Evolutionary conservation across 805 yeast genomes (phyloP).

Genomic region (Hanseniaspora clermontiae): DNA sequence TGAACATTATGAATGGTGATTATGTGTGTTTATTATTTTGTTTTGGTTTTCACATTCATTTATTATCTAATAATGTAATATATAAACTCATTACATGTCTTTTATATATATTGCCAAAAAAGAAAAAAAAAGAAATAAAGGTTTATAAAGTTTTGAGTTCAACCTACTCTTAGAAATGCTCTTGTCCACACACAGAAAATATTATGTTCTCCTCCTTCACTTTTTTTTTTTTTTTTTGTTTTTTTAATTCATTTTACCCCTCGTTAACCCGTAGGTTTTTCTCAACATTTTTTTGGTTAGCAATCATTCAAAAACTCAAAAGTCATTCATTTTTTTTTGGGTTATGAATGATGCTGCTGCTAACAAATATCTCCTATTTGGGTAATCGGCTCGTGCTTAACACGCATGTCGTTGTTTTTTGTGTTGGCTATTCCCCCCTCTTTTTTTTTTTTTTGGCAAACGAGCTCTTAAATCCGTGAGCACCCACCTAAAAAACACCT

Average conservation of each 20-base stretch:
- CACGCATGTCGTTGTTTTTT: background rate
- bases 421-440: background rate
- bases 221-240: too few relatives aligned
- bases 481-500: too few relatives aligned
- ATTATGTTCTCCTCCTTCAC: background rate
- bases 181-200: background rate
- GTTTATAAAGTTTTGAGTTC: too few relatives aligned
- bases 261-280: background rate
- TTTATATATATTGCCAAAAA: too few relatives aligned
- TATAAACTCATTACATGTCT: too few relatives aligned
- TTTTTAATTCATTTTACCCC: background rate
- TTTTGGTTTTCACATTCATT: background rate
- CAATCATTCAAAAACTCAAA: too few relatives aligned
- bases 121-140: too few relatives aligned
- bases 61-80: too few relatives aligned
- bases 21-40: background rate
- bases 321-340: background rate
- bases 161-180: background rate
- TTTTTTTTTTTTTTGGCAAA: too few relatives aligned
- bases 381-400: too few relatives aligned
- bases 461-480: too few relatives aligned
- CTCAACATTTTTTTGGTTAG: background rate
- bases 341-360: too few relatives aligned
- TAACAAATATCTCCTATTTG: background rate
- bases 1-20: constrained; percentile 2